These are phyloP conservation scores for Aspergillus sclerotioniger DNA, from an alignment of 495 filamentous ascomycete genomes.

Conservation along the genomic window DNA sequence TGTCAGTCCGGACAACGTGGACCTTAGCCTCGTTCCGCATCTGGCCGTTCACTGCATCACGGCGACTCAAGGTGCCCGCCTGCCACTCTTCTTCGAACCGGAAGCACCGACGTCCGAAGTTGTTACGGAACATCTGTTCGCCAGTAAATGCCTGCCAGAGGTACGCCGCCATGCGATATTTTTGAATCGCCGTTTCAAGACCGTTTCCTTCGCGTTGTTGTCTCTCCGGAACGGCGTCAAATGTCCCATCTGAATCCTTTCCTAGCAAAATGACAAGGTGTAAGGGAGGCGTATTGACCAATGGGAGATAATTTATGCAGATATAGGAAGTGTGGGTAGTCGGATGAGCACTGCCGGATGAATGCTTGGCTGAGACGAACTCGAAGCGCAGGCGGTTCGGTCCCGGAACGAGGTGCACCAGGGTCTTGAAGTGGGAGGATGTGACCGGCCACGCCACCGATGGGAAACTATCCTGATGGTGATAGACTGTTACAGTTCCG, in stretches of 20 bases:
- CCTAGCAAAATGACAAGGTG: conserved; percentile 82
- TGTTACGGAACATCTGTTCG: conserved; percentile 89
- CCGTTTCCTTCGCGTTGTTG: conserved; percentile 75
- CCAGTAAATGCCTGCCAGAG: conserved; percentile 95
- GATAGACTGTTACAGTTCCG: conserved; percentile 73
- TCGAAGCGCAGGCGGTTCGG: conserved; percentile 84
- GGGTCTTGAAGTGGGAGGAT: conserved; percentile 83
- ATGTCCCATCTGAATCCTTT: conserved; percentile 83
- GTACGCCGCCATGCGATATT: conserved; percentile 89
- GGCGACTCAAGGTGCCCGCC: conserved; percentile 66
- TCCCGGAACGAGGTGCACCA: conserved; percentile 83
- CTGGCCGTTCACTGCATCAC: conserved; percentile 62
- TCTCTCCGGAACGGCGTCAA: conserved; percentile 75
- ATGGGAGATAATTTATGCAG: conserved; percentile 78
- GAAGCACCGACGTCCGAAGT: conserved; percentile 78
- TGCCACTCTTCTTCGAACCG: conserved; percentile 94
- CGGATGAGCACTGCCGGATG: conserved; percentile 64
- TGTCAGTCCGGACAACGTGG: conserved; percentile 76
- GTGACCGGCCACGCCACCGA: conserved; percentile 78
- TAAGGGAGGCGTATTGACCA: conserved; percentile 71
- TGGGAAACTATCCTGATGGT: conserved; percentile 82
- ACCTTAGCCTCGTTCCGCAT: conserved; percentile 89
- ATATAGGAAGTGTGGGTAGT: conserved; percentile 75
- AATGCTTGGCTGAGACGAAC: conserved; percentile 77
- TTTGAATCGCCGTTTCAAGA: conserved; percentile 73